Evolutionary conservation across 2,329 filamentous ascomycete genomes (phyloP), one percentile per base, ranked within the genome.

Genomic region (Verticillium zaregamsianum): DNA sequence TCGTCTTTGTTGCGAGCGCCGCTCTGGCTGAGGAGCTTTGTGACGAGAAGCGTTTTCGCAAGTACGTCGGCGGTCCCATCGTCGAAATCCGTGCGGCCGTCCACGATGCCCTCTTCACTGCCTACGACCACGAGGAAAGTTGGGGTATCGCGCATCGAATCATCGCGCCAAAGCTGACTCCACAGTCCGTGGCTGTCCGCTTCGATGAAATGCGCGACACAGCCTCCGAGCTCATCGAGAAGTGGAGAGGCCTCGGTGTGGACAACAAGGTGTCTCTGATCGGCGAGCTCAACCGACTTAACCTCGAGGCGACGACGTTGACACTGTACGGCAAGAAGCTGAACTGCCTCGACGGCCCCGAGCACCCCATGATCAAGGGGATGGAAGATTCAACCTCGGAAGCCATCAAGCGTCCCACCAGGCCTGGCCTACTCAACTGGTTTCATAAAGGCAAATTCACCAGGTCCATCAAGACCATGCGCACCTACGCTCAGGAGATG

Each of bases 361-460:
- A 77, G 23, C 80, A 82, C 28, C 75, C 80, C 0, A 76, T 84
- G 72, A 66, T 87, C 61, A 70, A 77, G 57, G 83, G 77, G 15
- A 85, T 86, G 80, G 82, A 86, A 61, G 76, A 79, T 39, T 73
- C 82, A 9, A 87, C 84, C 0, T 77, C 78, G 0, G 85, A 87
- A 68, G 80, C 83, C 2, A 79, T 87, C 65, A 81, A 79, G 70
- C 80, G 85, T 0, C 80, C 84, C 0, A 82, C 75, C 2, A 75
- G 85, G 3, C 83, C 79, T 0, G 76, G 76, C 5, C 23, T 86
- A 15, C 66, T 87, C 55, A 87, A 82, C 64, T 80, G 76, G 79
- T 74, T 86, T 3, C 78, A 85, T 68, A 74, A 79, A 25, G 65
- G 77, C 63, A 86, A 85, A 68, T 86, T 85, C 68, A 81, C 82